Evolutionary conservation across 495 filamentous ascomycete genomes (phyloP).

Genomic region (Penicillium roqueforti): DNA sequence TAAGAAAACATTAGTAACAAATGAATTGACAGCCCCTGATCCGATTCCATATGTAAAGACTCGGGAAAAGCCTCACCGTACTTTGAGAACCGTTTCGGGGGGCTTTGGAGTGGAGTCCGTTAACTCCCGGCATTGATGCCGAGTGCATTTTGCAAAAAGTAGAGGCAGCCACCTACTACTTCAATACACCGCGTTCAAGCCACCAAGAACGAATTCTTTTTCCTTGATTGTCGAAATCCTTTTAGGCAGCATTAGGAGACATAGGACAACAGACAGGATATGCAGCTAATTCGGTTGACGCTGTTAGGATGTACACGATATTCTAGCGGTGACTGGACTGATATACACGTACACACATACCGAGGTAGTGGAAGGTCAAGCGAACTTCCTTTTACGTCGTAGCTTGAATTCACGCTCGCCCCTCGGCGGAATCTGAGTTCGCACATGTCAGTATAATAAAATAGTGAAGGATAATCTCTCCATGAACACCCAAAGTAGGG

Average conservation of each 20-base stretch:
- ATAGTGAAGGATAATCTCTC: background rate
- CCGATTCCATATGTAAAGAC: background rate
- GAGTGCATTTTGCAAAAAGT: constrained; percentile 8
- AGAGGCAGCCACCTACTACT: constrained; percentile 11
- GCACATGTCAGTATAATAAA: too few relatives aligned
- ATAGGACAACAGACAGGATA: background rate
- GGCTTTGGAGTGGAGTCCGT: constrained; percentile 14
- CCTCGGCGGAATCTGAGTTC: constrained; percentile 2
- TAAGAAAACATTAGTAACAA: background rate
- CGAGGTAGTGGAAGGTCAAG: constrained; percentile 24
- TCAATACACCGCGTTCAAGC: constrained; percentile 21
- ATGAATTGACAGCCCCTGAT: constrained; percentile 6
- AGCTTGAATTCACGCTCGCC: constrained; percentile 12
- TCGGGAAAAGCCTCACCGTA: constrained; percentile 27
- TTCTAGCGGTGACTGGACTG: too few relatives aligned
- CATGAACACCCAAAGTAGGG: background rate
- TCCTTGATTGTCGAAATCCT: too few relatives aligned
- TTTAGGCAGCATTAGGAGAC: background rate
- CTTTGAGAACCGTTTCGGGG: constrained; percentile 17
- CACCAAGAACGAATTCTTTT: constrained; percentile 9
- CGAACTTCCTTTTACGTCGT: constrained; percentile 24
- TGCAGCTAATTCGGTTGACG: background rate
- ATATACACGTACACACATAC: constrained; percentile 3
- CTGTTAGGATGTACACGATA: background rate
- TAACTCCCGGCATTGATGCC: constrained; percentile 25